Percentiles rank a stretch among this genome's conserved stretches.
These are phyloP conservation scores for Nakaseomyces bracarensis DNA, from an alignment of 1,139 yeast genomes.

Conservation along the genomic window DNA sequence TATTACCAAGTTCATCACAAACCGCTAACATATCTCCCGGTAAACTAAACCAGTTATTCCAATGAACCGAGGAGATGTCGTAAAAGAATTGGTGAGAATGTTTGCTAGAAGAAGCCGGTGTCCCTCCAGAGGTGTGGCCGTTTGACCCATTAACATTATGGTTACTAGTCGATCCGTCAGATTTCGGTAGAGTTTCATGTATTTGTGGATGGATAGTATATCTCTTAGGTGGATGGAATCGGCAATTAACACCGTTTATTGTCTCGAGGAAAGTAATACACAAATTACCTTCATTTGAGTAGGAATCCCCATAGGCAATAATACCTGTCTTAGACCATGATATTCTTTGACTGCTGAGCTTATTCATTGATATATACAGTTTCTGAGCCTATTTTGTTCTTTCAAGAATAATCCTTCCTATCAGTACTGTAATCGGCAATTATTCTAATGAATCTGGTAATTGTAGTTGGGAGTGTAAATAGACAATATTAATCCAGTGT, in stretches of 20 bases:
- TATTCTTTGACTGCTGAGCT: slow-evolving; percentile 9
- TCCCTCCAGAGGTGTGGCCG: slow-evolving; percentile 7
- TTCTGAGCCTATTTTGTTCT: not conserved
- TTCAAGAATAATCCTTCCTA: too few relatives aligned
- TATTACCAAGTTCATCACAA: slow-evolving; percentile 31
- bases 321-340: slow-evolving; percentile 34
- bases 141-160: slow-evolving; percentile 10
- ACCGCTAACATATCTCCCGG: slow-evolving; percentile 33
- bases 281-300: slow-evolving; percentile 27
- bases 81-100: slow-evolving; percentile 23
- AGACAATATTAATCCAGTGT: too few relatives aligned
- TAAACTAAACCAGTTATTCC: slow-evolving; percentile 32
- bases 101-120: slow-evolving; percentile 12
- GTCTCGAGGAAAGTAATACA: slow-evolving; percentile 31
- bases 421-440: too few relatives aligned
- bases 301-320: slow-evolving; percentile 30
- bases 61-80: slow-evolving; percentile 27
- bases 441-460: too few relatives aligned
- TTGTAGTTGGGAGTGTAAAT: too few relatives aligned
- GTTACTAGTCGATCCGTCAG: slow-evolving; percentile 1
- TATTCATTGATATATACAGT: not conserved
- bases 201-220: slow-evolving; percentile 30
- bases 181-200: slow-evolving; percentile 18
- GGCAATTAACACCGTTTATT: slow-evolving; percentile 33
- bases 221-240: slow-evolving; percentile 30